These are phyloP conservation scores for Esteya vermicola DNA, from an alignment of 2,329 filamentous ascomycete genomes.

Conservation along the genomic window DNA sequence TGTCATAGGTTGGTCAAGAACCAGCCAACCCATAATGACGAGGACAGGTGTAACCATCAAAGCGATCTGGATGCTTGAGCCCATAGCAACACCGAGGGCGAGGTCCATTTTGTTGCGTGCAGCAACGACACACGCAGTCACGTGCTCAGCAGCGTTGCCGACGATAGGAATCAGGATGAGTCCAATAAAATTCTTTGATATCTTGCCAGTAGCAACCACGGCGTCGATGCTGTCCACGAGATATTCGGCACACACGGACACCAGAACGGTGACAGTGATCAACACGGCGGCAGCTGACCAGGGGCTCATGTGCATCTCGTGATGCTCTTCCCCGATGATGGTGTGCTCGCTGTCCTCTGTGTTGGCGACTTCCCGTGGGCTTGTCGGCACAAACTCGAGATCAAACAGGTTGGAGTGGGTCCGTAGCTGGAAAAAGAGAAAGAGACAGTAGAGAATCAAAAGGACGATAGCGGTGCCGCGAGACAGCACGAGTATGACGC, in stretches of 20 bases:
- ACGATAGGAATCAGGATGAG: constrained; percentile 71
- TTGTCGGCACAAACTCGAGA: constrained; percentile 23
- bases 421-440: constrained; percentile 63
- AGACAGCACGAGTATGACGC: constrained; percentile 56
- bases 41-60: constrained; percentile 68
- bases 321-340: constrained; percentile 23
- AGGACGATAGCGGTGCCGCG: constrained; percentile 65
- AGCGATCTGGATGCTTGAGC: constrained; percentile 71
- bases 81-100: constrained; percentile 69
- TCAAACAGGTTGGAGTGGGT: constrained; percentile 64
- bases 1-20: constrained; percentile 58
- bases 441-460: constrained; percentile 59
- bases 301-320: constrained; percentile 42
- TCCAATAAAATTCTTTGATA: constrained; percentile 64
- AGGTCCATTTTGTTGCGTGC: constrained; percentile 64
- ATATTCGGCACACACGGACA: constrained; percentile 70
- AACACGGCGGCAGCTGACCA: constrained; percentile 51
- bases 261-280: constrained; percentile 53
- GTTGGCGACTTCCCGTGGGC: constrained; percentile 8
- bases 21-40: constrained; percentile 66
- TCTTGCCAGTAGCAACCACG: constrained; percentile 42
- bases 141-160: constrained; percentile 72
- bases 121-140: constrained; percentile 67
- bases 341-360: constrained; percentile 18
- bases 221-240: constrained; percentile 60